Evolutionary conservation across 345 rosid species (phyloP).

Genomic region (Conringia planisiliqua): DNA sequence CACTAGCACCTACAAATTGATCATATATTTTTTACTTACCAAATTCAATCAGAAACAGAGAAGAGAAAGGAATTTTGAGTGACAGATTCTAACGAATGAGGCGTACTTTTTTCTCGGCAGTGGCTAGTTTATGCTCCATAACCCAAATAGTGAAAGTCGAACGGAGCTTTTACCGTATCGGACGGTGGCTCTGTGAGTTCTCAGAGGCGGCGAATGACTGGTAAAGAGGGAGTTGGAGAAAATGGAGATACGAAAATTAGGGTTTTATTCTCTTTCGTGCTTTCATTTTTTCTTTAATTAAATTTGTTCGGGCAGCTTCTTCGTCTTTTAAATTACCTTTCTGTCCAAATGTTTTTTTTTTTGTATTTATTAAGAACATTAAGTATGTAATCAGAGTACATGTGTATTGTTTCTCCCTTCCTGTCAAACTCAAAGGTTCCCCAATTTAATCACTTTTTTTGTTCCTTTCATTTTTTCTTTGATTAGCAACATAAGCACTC

Average conservation of each 20-base stretch:
- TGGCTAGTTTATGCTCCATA: slow-evolving; percentile 44
- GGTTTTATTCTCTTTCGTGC: slow-evolving; percentile 15
- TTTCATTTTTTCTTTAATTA: background rate
- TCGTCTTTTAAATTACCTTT: background rate
- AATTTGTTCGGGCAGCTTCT: background rate
- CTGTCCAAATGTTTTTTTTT: background rate
- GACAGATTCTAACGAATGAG: background rate
- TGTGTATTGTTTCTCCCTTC: too few species aligned
- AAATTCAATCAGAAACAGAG: background rate
- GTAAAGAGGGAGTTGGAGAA: background rate
- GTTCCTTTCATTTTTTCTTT: too few species aligned
- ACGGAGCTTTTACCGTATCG: background rate
- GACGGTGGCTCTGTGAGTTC: slow-evolving; percentile 7
- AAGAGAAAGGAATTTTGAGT: background rate
- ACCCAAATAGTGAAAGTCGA: background rate
- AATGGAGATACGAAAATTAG: slow-evolving; percentile 6
- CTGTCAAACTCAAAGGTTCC: too few species aligned
- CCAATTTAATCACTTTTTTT: too few species aligned
- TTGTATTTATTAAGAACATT: background rate
- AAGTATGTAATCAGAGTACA: too few species aligned
- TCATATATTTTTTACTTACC: background rate
- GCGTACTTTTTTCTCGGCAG: slow-evolving; percentile 36
- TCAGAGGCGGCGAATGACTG: slow-evolving; percentile 23
- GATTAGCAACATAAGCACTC: too few species aligned
- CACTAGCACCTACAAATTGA: slow-evolving; percentile 48